Base-by-base conservation (phyloP, 805 yeast genomes). In the Pichia phayaonensis region DNA sequence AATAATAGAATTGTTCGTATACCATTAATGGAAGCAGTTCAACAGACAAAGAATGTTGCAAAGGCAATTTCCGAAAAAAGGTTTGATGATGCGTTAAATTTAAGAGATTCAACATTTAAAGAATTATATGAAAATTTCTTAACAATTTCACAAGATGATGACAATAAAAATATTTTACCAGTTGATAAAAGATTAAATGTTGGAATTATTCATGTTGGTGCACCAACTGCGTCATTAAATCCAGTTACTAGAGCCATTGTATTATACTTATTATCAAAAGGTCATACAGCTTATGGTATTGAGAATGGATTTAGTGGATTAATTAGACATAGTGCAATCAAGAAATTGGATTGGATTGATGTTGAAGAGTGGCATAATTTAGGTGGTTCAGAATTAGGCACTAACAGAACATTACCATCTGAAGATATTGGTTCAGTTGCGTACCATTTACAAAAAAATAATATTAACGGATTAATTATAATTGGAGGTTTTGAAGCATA, bases 401-500 rank as follows among this genome's bases (percentile, higher is more conserved):
- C 99, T 34, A 94, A 94, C 74, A 79, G 99, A 63, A 74, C 83
- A 42, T 75, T 89, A 31, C 99, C 99, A 21, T 72, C 76, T 31
- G 83, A 80, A 49, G 97, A 92, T 67, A 69, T 88, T 59, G 99
- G 99, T 47, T 79, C 89, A 65, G 83, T 90, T 59, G 96, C 99
- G 3, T 92, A 81, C 71, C 87, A 90, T 67, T 84, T 94, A 76
- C 96, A 92, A 67, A 89, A 89, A 69, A 84, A 83, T 68, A 72
- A 78, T 50, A 81, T 94, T 63, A 94, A 94, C 63, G 99, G 98
- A 40, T 76, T 92, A 56, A 78, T 94, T 54, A 76, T 94, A 51
- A 83, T 94, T 54, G 99, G 99, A 59, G 99, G 99, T 0, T 94
- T 90, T 64, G 99, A 94, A 74, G 98, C 97, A n/a, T 94, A 83